Percentiles rank a stretch among this genome's conserved stretches.
Conservation (phyloP, 1,284 basidiomycete genomes). For the Butyriboletus appendiculatus region DNA sequence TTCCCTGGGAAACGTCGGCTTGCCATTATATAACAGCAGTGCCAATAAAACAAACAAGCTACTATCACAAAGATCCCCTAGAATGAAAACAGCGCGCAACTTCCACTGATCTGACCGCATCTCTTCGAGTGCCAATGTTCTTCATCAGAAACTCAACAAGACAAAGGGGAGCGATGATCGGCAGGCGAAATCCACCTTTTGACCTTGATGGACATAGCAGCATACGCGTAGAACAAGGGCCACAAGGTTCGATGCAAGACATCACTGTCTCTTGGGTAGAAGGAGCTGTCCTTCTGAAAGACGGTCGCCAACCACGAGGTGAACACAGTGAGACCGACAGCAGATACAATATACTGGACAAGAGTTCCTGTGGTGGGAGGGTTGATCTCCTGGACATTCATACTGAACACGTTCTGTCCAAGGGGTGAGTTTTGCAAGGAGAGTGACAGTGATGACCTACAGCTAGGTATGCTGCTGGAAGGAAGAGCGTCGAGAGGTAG, state of each 20-base stretch:
- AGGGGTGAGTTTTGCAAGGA: constrained; percentile 6
- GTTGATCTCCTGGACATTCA: constrained; percentile 22
- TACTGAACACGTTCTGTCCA: constrained; percentile 33
- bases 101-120: not conserved
- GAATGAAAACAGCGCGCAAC: too few species aligned
- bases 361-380: constrained; percentile 8
- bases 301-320: constrained; percentile 22
- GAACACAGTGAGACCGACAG: constrained; percentile 13
- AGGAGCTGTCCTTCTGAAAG: constrained; percentile 10
- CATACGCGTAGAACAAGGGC: constrained; percentile 18
- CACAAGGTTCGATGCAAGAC: constrained; percentile 15
- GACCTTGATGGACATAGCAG: not conserved
- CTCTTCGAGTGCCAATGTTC: not conserved
- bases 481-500: constrained; percentile 31
- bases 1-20: too few species aligned
- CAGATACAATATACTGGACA: constrained; percentile 9
- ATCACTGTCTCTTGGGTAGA: constrained; percentile 4
- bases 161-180: not conserved
- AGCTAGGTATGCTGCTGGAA: constrained; percentile 29
- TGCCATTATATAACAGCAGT: too few species aligned
- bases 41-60: too few species aligned
- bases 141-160: not conserved
- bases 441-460: constrained; percentile 36
- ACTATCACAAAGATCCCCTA: too few species aligned
- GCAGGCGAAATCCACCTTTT: not conserved